Percentiles rank a stretch among this genome's conserved stretches.
These are phyloP conservation scores for Nemania diffusa DNA, from an alignment of 2,329 filamentous ascomycete genomes.

Conservation along the genomic window DNA sequence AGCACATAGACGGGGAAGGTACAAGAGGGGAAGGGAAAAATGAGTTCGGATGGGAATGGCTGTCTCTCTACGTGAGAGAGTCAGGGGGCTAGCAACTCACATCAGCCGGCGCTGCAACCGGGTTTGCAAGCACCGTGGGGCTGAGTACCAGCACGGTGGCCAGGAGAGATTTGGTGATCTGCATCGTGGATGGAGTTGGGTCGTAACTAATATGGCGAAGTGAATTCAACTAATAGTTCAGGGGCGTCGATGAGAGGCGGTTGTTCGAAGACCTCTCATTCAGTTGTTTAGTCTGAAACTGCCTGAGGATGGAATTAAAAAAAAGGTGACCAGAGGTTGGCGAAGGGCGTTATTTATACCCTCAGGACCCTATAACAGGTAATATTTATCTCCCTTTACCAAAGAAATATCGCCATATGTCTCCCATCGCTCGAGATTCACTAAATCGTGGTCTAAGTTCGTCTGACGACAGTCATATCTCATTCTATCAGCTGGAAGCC, in stretches of 20 bases:
- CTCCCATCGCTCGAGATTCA: background rate
- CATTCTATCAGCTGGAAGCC: slow-evolving; percentile 9
- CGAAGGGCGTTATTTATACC: slow-evolving; percentile 21
- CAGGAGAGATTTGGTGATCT: slow-evolving; percentile 42
- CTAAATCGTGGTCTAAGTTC: slow-evolving; percentile 26
- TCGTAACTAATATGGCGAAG: background rate
- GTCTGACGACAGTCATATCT: slow-evolving; percentile 35
- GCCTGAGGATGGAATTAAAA: slow-evolving; percentile 6
- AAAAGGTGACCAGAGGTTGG: background rate
- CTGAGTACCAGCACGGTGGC: slow-evolving; percentile 42
- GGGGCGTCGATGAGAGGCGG: background rate
- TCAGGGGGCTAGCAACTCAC: slow-evolving; percentile 15
- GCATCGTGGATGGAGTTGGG: slow-evolving; percentile 35
- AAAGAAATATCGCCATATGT: too few relatives aligned
- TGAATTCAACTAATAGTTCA: background rate
- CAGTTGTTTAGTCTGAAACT: slow-evolving; percentile 1
- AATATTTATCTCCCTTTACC: background rate
- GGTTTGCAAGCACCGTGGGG: slow-evolving; percentile 40
- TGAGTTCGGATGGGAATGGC: background rate
- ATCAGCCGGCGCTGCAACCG: slow-evolving; percentile 20
- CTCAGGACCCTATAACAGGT: background rate
- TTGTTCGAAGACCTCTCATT: slow-evolving; percentile 8
- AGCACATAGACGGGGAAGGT: too few relatives aligned
- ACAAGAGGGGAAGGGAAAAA: background rate
- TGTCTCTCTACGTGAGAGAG: background rate